Evolutionary conservation across 306 rosid species (phyloP), one percentile per base, ranked within the genome.

Genomic region (Carpinus fangiana): DNA sequence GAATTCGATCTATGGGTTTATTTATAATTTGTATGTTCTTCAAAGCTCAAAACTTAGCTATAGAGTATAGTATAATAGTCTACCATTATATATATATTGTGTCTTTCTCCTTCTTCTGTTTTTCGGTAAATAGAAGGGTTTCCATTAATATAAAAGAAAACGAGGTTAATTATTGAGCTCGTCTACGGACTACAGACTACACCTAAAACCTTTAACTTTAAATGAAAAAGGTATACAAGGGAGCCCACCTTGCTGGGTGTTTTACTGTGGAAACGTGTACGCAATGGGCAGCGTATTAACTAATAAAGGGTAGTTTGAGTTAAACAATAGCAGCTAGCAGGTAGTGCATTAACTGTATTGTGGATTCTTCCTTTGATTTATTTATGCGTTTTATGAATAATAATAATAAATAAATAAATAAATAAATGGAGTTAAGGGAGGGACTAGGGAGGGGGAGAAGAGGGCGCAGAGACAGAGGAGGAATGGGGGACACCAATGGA

Each of bases 401-500:
- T 2, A 26, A 23, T 21, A 21, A 70, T 12, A 46, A 67, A n/a
- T n/a, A n/a, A n/a, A n/a, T n/a, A 3, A 41, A 34, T 26, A 45
- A 26, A 48, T 21, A 23, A 70, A 23, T 23, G 26, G 26, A 23
- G 26, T 23, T 23, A 1, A 23, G 26, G 26, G 26, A 23, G 26
- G 26, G 26, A 23, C 26, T 23, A 23, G 26, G 26, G 26, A 23
- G 26, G 1, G 26, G 26, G 26, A 23, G 26, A 23, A 23, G 12
- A 0, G 12, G 20, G 76, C 51, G 60, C 47, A 46, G 75, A 20
- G 20, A 43, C 73, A 72, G 76, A 55, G 81, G 74, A 55, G 81
- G 74, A 82, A 65, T 48, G 68, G 67, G 80, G 81, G 81, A 79
- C 76, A 73, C 31, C 73, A 77, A 76, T 73, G 83, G 75, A 80